Evolutionary conservation across 306 rosid species (phyloP).

Genomic region (Canavalia ensiformis): DNA sequence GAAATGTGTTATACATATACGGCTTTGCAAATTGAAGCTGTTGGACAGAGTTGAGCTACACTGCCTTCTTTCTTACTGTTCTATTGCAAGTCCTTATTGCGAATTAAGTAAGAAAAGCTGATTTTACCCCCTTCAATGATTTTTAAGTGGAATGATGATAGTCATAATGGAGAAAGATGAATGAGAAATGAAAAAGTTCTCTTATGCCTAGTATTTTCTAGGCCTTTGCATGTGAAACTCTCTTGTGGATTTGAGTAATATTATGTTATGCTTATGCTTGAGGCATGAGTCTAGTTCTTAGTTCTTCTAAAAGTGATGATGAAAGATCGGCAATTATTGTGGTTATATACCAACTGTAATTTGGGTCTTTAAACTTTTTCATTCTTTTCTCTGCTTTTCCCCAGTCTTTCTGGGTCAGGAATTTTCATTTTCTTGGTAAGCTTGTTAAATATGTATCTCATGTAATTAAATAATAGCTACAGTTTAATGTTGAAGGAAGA

Average conservation of each 20-base stretch:
- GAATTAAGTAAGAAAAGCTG: slow-evolving; percentile 9
- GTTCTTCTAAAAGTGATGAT: not conserved
- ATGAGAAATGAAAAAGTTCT: slow-evolving; percentile 13
- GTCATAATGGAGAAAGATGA: not conserved
- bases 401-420: too few species aligned
- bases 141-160: not conserved
- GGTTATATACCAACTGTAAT: not conserved
- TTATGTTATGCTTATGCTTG: not conserved
- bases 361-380: too few species aligned
- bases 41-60: not conserved
- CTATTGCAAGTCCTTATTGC: not conserved
- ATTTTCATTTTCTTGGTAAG: too few species aligned
- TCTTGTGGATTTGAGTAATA: not conserved
- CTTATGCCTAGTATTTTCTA: not conserved
- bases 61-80: not conserved
- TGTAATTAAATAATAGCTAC: too few species aligned
- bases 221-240: slow-evolving; percentile 1
- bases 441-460: too few species aligned
- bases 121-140: not conserved
- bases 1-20: not conserved
- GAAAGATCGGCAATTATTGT: not conserved
- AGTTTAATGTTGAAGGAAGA: too few species aligned
- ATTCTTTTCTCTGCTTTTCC: too few species aligned
- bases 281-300: not conserved
- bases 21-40: not conserved